Percentiles rank a stretch among this genome's conserved stretches.
Conservation (phyloP, 2,329 filamentous ascomycete species). For the Periconia macrospinosa region DNA sequence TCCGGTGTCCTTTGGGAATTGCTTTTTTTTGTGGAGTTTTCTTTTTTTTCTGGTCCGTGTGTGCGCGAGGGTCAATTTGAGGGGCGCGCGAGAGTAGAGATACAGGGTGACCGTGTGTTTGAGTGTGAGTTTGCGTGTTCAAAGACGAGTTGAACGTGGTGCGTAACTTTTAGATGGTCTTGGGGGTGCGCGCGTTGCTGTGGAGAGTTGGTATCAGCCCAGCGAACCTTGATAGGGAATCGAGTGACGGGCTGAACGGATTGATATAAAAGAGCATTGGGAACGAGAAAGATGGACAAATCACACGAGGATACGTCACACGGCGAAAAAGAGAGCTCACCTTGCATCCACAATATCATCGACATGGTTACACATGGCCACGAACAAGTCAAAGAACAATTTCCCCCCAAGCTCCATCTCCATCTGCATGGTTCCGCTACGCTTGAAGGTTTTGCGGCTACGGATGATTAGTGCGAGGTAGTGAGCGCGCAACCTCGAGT, state of each 20-base stretch:
- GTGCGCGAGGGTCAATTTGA: constrained; percentile 24
- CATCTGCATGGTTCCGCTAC: constrained; percentile 97
- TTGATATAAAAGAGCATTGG: not conserved
- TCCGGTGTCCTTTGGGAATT: constrained; percentile 18
- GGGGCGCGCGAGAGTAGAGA: constrained; percentile 9
- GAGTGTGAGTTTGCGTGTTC: constrained; percentile 13
- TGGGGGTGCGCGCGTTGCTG: constrained; percentile 57
- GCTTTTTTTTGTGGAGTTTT: constrained; percentile 31
- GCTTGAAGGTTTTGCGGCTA: constrained; percentile 96
- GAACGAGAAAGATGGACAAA: not conserved
- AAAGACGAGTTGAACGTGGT: constrained; percentile 1
- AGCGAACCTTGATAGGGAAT: not conserved
- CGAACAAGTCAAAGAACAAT: constrained; percentile 97
- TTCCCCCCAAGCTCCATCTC: constrained; percentile 96
- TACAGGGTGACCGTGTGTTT: not conserved
- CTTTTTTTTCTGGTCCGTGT: constrained; percentile 22
- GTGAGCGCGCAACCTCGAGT: constrained; percentile 91
- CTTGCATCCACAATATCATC: constrained; percentile 91
- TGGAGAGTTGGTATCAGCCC: not conserved
- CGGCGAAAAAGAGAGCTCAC: constrained; percentile 33
- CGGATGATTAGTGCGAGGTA: constrained; percentile 97
- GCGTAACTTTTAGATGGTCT: constrained; percentile 51
- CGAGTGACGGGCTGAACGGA: not conserved
- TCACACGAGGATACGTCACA: not conserved
- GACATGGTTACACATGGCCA: constrained; percentile 97